Percentiles rank a stretch among this genome's conserved stretches.
Evolutionary conservation across 1,284 basidiomycete species (phyloP).

Genomic region (Ustilago cynodontis): DNA sequence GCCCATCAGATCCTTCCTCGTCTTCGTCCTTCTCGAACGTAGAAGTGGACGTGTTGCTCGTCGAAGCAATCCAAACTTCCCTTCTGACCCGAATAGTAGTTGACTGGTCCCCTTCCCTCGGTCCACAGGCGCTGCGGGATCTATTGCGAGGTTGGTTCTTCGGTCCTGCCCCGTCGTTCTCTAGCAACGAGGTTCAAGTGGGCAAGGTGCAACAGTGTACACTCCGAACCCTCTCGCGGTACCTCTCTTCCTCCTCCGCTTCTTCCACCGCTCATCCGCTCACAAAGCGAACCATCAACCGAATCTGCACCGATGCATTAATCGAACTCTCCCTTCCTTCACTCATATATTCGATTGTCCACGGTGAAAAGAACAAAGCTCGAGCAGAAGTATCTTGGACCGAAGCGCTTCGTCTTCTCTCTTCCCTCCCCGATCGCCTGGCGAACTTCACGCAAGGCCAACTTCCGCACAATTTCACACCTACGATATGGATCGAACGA

Average conservation of each 20-base stretch:
- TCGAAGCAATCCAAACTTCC: constrained; percentile 28
- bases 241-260: constrained; percentile 9
- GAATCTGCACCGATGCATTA: constrained; percentile 10
- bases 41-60: constrained; percentile 8
- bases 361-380: constrained; percentile 17
- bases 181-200: neutral
- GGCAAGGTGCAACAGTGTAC: constrained; percentile 30
- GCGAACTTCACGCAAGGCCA: constrained; percentile 31
- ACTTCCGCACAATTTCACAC: neutral
- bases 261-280: neutral
- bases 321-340: constrained; percentile 11
- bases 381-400: constrained; percentile 25
- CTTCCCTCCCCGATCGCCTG: constrained; percentile 29
- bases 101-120: constrained; percentile 19
- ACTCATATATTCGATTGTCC: neutral
- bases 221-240: constrained; percentile 13
- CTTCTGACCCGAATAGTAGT: constrained; percentile 16
- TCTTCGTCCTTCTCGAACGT: neutral
- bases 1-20: neutral
- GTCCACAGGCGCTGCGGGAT: neutral
- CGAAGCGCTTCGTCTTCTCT: constrained; percentile 24
- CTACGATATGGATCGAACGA: constrained; percentile 4
- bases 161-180: neutral
- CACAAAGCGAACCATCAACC: neutral
- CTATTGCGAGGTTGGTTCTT: constrained; percentile 25